Conservation (phyloP, 192 early-diverging fungal genomes). For the Polychytrium aggregatum region DNA sequence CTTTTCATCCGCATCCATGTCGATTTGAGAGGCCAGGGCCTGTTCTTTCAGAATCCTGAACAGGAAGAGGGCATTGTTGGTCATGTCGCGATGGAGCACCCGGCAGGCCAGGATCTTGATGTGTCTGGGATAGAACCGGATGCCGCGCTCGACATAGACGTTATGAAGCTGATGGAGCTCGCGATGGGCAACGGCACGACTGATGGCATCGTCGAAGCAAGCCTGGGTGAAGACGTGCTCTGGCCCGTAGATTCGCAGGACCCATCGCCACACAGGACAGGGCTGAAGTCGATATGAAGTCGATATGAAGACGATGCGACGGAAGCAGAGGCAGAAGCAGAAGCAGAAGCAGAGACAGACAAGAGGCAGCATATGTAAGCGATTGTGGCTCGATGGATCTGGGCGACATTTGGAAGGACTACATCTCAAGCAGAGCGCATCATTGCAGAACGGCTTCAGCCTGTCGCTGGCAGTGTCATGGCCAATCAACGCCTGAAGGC, state of each 20-base stretch:
- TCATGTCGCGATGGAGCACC: conserved; percentile 42
- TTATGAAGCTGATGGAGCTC: conserved; percentile 34
- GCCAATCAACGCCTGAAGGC: no score
- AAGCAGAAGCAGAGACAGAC: no score
- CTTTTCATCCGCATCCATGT: not conserved
- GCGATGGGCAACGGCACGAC: conserved; percentile 33
- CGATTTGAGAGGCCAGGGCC: conserved; percentile 8
- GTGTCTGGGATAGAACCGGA: conserved; percentile 34
- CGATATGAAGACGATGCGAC: no score
- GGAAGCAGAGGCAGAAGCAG: no score
- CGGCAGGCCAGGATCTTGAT: conserved; percentile 42
- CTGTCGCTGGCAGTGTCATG: no score
- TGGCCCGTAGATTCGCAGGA: conserved; percentile 31
- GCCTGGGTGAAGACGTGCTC: conserved; percentile 33
- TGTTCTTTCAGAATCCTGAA: conserved; percentile 24
- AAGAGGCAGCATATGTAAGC: no score
- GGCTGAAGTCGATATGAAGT: no score
- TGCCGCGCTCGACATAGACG: conserved; percentile 27
- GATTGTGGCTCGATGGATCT: no score
- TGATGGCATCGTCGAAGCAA: conserved; percentile 42
- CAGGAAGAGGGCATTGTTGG: conserved; percentile 33
- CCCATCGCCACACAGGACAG: conserved; percentile 38
- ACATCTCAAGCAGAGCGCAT: no score
- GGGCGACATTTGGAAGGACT: no score
- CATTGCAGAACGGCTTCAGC: no score